Conservation (phyloP, 208 protist species). For the Blastocrithidia nonstop region DNA sequence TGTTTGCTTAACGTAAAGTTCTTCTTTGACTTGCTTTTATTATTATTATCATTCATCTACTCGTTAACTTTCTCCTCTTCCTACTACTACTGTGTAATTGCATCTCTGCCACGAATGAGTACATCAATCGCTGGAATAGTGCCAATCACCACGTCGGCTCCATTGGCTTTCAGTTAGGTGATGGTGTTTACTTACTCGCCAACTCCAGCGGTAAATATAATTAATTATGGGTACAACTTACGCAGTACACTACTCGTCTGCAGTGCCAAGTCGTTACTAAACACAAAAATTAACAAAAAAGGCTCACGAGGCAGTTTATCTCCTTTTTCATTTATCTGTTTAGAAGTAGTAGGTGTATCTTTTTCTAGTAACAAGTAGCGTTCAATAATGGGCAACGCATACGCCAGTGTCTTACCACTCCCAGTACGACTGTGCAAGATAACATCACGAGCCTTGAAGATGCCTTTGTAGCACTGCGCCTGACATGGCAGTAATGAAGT, state of each 20-base stretch:
- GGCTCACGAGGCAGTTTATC: conserved; percentile 12
- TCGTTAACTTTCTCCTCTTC: conserved; percentile 9
- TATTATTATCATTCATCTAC: conserved; percentile 10
- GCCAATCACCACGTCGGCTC: conserved; percentile 59
- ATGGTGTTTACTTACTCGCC: conserved; percentile 10
- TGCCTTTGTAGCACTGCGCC: conserved; percentile 76
- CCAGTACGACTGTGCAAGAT: conserved; percentile 90
- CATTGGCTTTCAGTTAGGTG: background rate
- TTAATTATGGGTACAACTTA: conserved; percentile 51
- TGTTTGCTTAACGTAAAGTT: background rate
- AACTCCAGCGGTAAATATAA: conserved; percentile 51
- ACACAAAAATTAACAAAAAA: conserved; percentile 79
- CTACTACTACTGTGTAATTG: conserved; percentile 19
- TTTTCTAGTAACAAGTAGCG: conserved; percentile 48
- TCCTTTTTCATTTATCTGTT: background rate
- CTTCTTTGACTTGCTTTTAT: background rate
- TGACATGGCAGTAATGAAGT: conserved; percentile 49
- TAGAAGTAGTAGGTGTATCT: background rate
- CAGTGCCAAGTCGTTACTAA: conserved; percentile 74
- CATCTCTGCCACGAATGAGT: conserved; percentile 45
- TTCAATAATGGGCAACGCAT: conserved; percentile 93
- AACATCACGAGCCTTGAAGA: conserved; percentile 78
- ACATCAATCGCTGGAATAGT: conserved; percentile 53
- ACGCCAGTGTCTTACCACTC: conserved; percentile 96
- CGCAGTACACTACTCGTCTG: conserved; percentile 65